Percentiles rank a stretch among this genome's conserved stretches.
These are phyloP conservation scores for Cerioporus squamosus DNA, from an alignment of 1,284 basidiomycete genomes.

Conservation along the genomic window DNA sequence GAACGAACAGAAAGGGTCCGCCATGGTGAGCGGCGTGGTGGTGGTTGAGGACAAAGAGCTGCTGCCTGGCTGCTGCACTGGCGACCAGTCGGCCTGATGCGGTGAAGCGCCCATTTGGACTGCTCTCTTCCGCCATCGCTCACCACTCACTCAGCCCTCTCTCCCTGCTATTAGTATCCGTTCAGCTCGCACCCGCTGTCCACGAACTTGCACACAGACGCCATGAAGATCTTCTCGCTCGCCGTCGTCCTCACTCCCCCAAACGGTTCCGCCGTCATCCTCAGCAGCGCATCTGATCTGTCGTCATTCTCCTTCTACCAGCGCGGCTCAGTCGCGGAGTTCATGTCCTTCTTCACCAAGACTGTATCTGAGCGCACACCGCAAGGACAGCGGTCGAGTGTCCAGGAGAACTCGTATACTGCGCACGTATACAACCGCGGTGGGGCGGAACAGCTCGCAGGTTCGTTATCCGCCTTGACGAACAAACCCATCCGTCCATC, in stretches of 20 bases:
- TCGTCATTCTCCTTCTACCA: slow-evolving; percentile 96
- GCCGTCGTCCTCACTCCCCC: slow-evolving; percentile 64
- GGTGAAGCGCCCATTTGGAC: background rate
- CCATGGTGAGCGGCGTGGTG: slow-evolving; percentile 4
- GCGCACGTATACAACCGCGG: slow-evolving; percentile 92
- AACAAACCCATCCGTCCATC: background rate
- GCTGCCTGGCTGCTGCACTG: too few relatives aligned
- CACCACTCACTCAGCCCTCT: too few relatives aligned
- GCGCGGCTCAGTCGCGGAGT: slow-evolving; percentile 83
- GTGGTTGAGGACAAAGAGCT: slow-evolving; percentile 2
- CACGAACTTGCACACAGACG: background rate
- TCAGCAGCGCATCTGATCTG: slow-evolving; percentile 83
- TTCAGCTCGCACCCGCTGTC: background rate
- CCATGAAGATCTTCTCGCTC: slow-evolving; percentile 77
- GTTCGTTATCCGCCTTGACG: slow-evolving; percentile 45
- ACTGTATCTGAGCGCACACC: slow-evolving; percentile 93
- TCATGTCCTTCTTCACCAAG: slow-evolving; percentile 90
- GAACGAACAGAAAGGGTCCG: slow-evolving; percentile 4
- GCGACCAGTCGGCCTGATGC: too few relatives aligned
- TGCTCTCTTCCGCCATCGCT: background rate
- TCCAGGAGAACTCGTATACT: slow-evolving; percentile 94
- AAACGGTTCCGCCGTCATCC: slow-evolving; percentile 61
- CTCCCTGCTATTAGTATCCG: too few relatives aligned
- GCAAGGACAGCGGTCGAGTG: slow-evolving; percentile 87
- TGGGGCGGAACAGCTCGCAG: slow-evolving; percentile 79